Base-by-base conservation (phyloP, 1,139 yeast species). In the Pichia terricola region DNA sequence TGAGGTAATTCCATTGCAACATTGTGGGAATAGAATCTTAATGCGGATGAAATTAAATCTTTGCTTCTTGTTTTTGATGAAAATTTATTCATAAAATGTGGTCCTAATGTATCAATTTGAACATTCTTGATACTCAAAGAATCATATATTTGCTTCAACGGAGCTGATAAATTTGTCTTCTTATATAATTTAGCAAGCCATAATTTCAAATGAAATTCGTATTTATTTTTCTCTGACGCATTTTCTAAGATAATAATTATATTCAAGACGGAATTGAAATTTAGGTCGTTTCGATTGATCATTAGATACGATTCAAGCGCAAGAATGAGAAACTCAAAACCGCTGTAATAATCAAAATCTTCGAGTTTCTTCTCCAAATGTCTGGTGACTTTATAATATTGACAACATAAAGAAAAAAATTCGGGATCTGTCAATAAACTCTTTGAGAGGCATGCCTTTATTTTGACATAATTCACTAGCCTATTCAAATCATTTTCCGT, bases 51-150 rank as follows among this genome's bases (percentile, higher is more conserved):
- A 10, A 59, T 38, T 8, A 51, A 47, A 9, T 55, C 57, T 26
- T 52, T 40, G 3, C 50, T 43, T 1, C 55, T 53, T 9, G 57
- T 53, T 3, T 66, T 53, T 0, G 77, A 57, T 0, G 77, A 64
- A 26, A 66, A 53, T 41, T 86, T 67, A 1, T 78, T 69, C 6
- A 69, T 58, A 11, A 84, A 58, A 48, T 72, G 68, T 50, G 82
- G 80, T 16, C 80, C 73, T 44, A 88, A 62, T 0, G 91, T 77
- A 57, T 91, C 97, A 50, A 75, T 70, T 61, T 91, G 98, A 10
- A 88, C 64, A 67, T 81, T 81, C 56, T 83, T 85, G 50, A 88
- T 75, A 39, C 78, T 75, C 43, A 91, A 64, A 0, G 67, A 55
- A 6, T 74, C 66, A 57, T 72, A 80, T 44, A 79, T 75, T 9